Base-by-base conservation (phyloP, 345 rosid species). In the Garcia nutans region DNA sequence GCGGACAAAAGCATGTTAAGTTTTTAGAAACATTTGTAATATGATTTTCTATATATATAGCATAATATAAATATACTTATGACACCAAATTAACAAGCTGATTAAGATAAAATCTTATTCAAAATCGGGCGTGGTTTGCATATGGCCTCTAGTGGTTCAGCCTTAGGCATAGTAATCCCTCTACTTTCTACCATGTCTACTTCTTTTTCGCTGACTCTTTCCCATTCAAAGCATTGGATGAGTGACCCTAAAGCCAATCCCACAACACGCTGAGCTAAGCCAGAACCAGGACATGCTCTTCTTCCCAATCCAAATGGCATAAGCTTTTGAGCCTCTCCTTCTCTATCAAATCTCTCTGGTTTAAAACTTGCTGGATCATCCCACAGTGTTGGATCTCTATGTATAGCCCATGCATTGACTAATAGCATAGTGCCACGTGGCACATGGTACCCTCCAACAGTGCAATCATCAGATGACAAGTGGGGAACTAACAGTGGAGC, bases 331-430 rank as follows among this genome's bases (percentile, higher is more conserved):
- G 20, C 58, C 33, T 70, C 85, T 1, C 57, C 65, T 55, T 74
- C 78, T 16, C 52, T 73, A 6, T 78, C 85, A 47, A 83, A 88
- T 68, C 90, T 87, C 63, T 86, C 92, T 0, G 92, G 93, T 33
- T 65, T 82, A 26, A 89, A 91, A 20, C 70, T 72, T 10, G 56
- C 52, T 0, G 93, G 80, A 19, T 87, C 87, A 0, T 85, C 81
- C 91, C 91, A 91, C 2, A 74, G 0, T 1, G 4, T 33, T 0
- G 90, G 87, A 37, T 89, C 90, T 70, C 91, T 79, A 0, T 89
- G 89, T 12, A 91, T 87, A 3, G 87, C 82, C 91, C 92, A 91
- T 0, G 60, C 85, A 65, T 89, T 89, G 2, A 77, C 73, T 57
- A 89, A 45, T 8, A 91, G 33, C 0, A 85, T 86, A 24, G 91